These are phyloP conservation scores for Daldinia eschscholtzii DNA, from an alignment of 2,329 filamentous ascomycete genomes.

Conservation along the genomic window DNA sequence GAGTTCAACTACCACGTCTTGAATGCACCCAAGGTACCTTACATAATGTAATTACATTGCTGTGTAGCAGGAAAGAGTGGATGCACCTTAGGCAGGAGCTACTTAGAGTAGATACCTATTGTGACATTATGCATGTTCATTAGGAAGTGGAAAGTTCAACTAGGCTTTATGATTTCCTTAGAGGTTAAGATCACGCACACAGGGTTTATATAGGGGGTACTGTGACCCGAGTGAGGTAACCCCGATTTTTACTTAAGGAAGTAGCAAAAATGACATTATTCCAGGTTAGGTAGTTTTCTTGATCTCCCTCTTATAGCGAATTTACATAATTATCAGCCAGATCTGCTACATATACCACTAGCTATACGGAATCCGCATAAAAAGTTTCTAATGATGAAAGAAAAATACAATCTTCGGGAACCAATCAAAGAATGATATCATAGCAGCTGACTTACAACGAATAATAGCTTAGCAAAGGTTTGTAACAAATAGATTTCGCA, in stretches of 20 bases:
- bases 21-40: not conserved
- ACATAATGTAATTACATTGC: not conserved
- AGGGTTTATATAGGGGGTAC: too few relatives aligned
- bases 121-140: not conserved
- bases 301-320: too few relatives aligned
- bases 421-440: slow-evolving; percentile 5
- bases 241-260: too few relatives aligned
- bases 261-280: too few relatives aligned
- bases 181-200: not conserved
- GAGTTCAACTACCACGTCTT: not conserved
- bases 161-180: not conserved
- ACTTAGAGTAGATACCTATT: not conserved
- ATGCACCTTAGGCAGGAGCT: not conserved
- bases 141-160: not conserved
- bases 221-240: too few relatives aligned
- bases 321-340: not conserved
- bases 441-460: not conserved
- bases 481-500: not conserved
- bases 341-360: not conserved
- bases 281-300: too few relatives aligned
- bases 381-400: not conserved
- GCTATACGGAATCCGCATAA: too few relatives aligned
- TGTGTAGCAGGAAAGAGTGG: not conserved
- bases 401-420: not conserved
- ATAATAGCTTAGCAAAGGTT: not conserved